Evolutionary conservation across 2,329 filamentous ascomycete species (phyloP).

Genomic region (Hypoxylon rubiginosum): DNA sequence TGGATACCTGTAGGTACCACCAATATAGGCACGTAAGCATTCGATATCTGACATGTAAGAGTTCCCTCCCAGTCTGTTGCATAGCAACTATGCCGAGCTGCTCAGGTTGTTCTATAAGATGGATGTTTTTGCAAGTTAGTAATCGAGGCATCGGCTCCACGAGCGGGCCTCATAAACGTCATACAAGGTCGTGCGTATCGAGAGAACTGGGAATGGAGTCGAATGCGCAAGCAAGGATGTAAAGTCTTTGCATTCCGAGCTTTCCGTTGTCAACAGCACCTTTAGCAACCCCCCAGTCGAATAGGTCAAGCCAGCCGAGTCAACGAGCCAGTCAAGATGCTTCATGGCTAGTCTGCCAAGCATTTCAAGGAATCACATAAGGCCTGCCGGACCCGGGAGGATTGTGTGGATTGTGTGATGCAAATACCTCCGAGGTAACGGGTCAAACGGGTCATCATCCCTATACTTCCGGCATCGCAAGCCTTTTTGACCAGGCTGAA

Average conservation of each 20-base stretch:
- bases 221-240: conserved; percentile 32
- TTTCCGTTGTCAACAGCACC: conserved; percentile 33
- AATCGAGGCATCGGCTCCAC: conserved; percentile 1
- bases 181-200: conserved; percentile 19
- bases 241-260: conserved; percentile 28
- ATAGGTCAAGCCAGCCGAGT: conserved; percentile 12
- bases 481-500: background rate
- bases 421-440: conserved; percentile 12
- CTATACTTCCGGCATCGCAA: conserved; percentile 14
- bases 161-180: conserved; percentile 7
- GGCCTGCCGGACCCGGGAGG: conserved; percentile 23
- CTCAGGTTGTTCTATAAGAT: background rate
- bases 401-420: conserved; percentile 26
- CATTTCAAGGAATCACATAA: conserved; percentile 14
- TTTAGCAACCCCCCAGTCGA: background rate
- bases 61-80: background rate
- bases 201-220: conserved; percentile 18
- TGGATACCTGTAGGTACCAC: conserved; percentile 11
- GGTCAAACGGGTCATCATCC: conserved; percentile 9
- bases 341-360: conserved; percentile 32
- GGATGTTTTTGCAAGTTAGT: background rate
- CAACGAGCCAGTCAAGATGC: conserved; percentile 1
- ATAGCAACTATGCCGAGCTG: conserved; percentile 1
- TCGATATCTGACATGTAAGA: background rate
- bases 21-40: background rate